These are phyloP conservation scores for Clarireedia monteithiana DNA, from an alignment of 2,329 filamentous ascomycete genomes.

Conservation along the genomic window DNA sequence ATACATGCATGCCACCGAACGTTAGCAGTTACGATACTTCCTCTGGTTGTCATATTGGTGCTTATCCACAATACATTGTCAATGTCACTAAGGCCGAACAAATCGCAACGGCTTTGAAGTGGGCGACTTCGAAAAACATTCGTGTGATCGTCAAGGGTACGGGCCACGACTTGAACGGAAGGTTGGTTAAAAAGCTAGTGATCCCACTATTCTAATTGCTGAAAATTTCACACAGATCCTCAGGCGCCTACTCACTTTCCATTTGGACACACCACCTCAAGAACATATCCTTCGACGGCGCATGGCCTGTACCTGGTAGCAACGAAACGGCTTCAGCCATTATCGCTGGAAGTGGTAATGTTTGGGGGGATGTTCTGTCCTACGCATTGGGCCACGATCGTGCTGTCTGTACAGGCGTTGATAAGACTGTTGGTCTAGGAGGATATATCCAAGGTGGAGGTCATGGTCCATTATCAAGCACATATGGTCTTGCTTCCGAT, in stretches of 20 bases:
- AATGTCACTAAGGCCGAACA: slow-evolving; percentile 32
- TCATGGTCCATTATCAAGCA: slow-evolving; percentile 31
- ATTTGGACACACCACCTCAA: slow-evolving; percentile 14
- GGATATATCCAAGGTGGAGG: slow-evolving; percentile 37
- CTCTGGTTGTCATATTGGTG: slow-evolving; percentile 3
- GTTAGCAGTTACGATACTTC: not conserved
- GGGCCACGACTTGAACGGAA: slow-evolving; percentile 33
- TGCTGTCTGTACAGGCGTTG: slow-evolving; percentile 3
- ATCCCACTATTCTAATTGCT: slow-evolving; percentile 16
- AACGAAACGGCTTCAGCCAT: not conserved
- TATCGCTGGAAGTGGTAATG: slow-evolving; percentile 6
- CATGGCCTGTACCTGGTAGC: slow-evolving; percentile 1
- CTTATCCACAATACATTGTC: slow-evolving; percentile 33
- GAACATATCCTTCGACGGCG: not conserved
- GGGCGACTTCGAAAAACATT: slow-evolving; percentile 37
- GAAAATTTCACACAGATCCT: slow-evolving; percentile 21
- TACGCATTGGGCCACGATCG: not conserved
- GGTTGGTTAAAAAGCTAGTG: not conserved
- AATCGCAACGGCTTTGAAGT: slow-evolving; percentile 34
- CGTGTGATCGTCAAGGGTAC: slow-evolving; percentile 36
- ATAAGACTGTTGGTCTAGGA: slow-evolving; percentile 5
- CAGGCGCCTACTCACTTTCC: slow-evolving; percentile 17
- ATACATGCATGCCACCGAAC: slow-evolving; percentile 32
- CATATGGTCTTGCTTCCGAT: slow-evolving; percentile 37
- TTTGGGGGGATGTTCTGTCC: slow-evolving; percentile 3